Percentiles rank a stretch among this genome's conserved stretches.
Evolutionary conservation across 2,329 filamentous ascomycete species (phyloP).

Genomic region (Capronia epimyces): DNA sequence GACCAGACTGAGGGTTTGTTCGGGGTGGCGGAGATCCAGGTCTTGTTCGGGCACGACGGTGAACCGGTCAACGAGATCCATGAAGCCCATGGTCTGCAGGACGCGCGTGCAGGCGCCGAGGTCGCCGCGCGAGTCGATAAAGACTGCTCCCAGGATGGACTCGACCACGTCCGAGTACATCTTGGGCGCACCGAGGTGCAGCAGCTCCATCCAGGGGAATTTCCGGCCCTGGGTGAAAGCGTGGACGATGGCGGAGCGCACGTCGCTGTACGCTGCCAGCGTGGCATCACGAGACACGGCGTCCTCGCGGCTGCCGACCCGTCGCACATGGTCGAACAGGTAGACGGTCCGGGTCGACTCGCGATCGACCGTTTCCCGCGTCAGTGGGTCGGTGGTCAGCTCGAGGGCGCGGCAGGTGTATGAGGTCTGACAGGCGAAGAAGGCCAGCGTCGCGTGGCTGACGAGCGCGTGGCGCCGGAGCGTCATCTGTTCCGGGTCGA

Average conservation of each 20-base stretch:
- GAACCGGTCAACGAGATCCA: constrained; percentile 24
- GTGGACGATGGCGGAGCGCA: constrained; percentile 47
- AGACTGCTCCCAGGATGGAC: constrained; percentile 72
- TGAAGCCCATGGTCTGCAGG: constrained; percentile 59
- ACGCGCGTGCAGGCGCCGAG: constrained; percentile 56
- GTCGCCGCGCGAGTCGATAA: constrained; percentile 66
- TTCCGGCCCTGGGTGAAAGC: constrained; percentile 47
- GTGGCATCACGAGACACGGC: constrained; percentile 6
- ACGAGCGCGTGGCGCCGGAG: constrained; percentile 68
- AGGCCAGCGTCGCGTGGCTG: constrained; percentile 75
- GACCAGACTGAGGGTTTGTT: constrained; percentile 3
- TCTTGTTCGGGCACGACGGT: constrained; percentile 11
- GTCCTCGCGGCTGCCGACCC: constrained; percentile 5
- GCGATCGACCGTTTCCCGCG: constrained; percentile 25
- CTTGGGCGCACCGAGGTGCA: constrained; percentile 62
- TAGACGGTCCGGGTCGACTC: constrained; percentile 29
- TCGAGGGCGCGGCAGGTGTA: constrained; percentile 6
- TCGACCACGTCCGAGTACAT: constrained; percentile 82
- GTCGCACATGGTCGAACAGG: constrained; percentile 21
- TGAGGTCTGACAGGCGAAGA: constrained; percentile 43
- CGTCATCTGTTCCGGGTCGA: constrained; percentile 62
- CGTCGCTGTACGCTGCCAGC: constrained; percentile 37
- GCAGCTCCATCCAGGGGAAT: constrained; percentile 74
- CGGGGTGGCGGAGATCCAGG: constrained; percentile 13
- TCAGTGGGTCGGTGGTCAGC: constrained; percentile 26